Conservation (phyloP, 148 eudicot species). For the Camellia granthamiana region DNA sequence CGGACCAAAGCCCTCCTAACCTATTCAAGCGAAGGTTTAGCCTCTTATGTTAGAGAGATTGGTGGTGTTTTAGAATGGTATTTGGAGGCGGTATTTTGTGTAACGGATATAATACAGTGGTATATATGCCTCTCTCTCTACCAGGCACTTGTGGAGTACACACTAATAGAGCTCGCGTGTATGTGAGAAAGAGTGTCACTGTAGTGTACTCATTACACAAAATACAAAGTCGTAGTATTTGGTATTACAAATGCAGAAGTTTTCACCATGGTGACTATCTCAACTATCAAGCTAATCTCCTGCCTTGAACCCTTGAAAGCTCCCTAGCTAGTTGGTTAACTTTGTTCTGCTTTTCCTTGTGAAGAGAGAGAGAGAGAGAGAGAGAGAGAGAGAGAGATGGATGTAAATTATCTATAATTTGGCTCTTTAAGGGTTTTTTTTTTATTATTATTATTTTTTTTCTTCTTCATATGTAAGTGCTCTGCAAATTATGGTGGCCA, state of each 20-base stretch:
- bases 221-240: too few relatives aligned
- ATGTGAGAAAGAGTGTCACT: too few relatives aligned
- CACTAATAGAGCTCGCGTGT: too few relatives aligned
- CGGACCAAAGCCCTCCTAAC: constrained; percentile 41
- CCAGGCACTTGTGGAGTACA: too few relatives aligned
- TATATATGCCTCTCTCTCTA: too few relatives aligned
- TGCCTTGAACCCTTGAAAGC: not conserved
- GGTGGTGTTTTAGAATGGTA: not conserved
- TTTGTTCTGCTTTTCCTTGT: not conserved
- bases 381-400: not conserved
- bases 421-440: not conserved
- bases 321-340: not conserved
- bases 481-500: not conserved
- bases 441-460: not conserved
- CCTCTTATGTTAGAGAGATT: constrained; percentile 39
- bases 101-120: too few relatives aligned
- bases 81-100: too few relatives aligned
- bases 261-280: not conserved
- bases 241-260: not conserved
- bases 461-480: not conserved
- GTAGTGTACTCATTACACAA: too few relatives aligned
- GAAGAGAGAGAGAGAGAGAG: not conserved
- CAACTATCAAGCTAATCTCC: not conserved
- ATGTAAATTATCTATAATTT: not conserved
- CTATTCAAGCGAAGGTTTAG: constrained; percentile 48